Conservation (phyloP, 139 green algal genomes). For the Micromonas commoda region DNA sequence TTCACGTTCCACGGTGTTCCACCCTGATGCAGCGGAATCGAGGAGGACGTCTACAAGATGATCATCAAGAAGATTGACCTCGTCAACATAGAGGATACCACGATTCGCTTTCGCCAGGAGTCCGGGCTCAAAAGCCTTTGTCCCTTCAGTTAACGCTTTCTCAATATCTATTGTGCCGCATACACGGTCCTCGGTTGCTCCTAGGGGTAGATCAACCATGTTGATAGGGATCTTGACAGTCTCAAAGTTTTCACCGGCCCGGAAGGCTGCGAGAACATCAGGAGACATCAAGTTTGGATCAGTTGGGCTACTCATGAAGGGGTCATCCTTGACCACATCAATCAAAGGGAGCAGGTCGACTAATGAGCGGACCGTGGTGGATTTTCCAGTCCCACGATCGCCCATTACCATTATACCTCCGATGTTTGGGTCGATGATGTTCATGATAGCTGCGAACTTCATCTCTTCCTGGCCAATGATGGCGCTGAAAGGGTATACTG, state of each 20-base stretch:
- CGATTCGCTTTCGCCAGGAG: conserved; percentile 74
- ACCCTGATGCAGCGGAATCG: conserved; percentile 54
- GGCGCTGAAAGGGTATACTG: conserved; percentile 67
- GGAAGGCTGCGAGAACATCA: conserved; percentile 20
- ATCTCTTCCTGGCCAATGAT: conserved; percentile 88
- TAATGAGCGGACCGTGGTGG: conserved; percentile 14
- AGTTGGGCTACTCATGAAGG: conserved; percentile 79
- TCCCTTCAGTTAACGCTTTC: conserved; percentile 77
- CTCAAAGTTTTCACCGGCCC: not conserved
- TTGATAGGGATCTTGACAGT: conserved; percentile 24
- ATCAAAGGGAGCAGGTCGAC: conserved; percentile 70
- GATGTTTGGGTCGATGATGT: conserved; percentile 81
- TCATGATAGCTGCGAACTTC: conserved; percentile 83
- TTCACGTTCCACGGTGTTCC: conserved; percentile 90
- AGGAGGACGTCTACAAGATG: conserved; percentile 77
- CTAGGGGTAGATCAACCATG: conserved; percentile 78
- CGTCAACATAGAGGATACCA: conserved; percentile 82
- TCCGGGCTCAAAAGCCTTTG: conserved; percentile 54
- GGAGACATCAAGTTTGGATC: conserved; percentile 78
- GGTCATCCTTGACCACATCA: conserved; percentile 70
- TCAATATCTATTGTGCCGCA: conserved; percentile 92
- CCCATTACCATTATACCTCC: conserved; percentile 91
- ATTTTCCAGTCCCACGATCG: conserved; percentile 85
- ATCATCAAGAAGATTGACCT: conserved; percentile 74
- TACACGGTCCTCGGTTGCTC: conserved; percentile 85